Evolutionary conservation across 805 yeast species (phyloP).

Genomic region (Saccharomycopsis babjevae): DNA sequence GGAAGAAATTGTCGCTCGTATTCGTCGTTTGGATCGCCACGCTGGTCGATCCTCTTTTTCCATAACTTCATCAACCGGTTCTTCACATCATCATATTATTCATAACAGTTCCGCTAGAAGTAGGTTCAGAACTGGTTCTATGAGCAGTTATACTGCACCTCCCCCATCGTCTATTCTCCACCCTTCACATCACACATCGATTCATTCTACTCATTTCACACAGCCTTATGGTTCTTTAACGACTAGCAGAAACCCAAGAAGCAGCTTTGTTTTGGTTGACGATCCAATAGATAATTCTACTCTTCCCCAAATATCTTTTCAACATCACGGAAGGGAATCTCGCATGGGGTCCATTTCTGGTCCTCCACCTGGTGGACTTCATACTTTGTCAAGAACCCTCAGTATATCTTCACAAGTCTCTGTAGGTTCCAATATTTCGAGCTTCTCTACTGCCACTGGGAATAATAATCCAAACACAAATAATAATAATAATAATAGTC

Average conservation of each 20-base stretch:
- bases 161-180: not conserved
- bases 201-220: not conserved
- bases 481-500: slow-evolving; percentile 1
- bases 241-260: not conserved
- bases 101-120: not conserved
- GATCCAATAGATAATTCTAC: not conserved
- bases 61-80: not conserved
- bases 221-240: not conserved
- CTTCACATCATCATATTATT: not conserved
- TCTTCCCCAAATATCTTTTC: not conserved
- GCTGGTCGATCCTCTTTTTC: not conserved
- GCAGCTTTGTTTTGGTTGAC: not conserved
- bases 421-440: slow-evolving; percentile 11
- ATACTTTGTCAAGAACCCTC: slow-evolving; percentile 15
- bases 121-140: not conserved
- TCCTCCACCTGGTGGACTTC: slow-evolving; percentile 5
- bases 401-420: slow-evolving; percentile 13
- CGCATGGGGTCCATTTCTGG: not conserved
- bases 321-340: not conserved
- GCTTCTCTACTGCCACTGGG: slow-evolving; percentile 5
- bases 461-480: not conserved
- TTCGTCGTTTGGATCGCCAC: slow-evolving; percentile 23
- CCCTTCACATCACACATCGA: not conserved
- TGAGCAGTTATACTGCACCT: not conserved
- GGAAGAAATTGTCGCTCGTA: slow-evolving; percentile 58